A percentile compares a stretch with the other conserved stretches of the same genome.
These are phyloP conservation scores for Mortierella sp. DNA, from an alignment of 371 early-diverging fungal genomes.

Conservation along the genomic window DNA sequence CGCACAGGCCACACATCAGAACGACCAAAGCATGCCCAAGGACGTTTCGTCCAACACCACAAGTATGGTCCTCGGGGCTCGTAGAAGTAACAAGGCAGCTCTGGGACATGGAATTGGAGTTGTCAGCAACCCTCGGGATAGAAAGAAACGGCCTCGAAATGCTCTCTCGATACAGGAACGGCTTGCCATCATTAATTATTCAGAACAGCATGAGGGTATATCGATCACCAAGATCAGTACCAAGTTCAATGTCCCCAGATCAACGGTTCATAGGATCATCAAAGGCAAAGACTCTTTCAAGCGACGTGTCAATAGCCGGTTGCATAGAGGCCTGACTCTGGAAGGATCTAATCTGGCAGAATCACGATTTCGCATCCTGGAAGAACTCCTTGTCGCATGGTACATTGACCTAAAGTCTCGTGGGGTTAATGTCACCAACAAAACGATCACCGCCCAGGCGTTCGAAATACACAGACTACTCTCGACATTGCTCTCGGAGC, in stretches of 20 bases:
- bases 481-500: background rate
- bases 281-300: background rate
- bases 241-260: background rate
- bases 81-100: no score
- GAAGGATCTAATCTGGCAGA: background rate
- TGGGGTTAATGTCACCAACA: background rate
- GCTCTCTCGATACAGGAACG: background rate
- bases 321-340: background rate
- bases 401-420: background rate
- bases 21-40: no score
- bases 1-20: no score
- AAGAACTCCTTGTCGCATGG: slow-evolving; percentile 11
- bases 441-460: slow-evolving; percentile 7
- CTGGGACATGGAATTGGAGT: no score
- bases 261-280: slow-evolving; percentile 4
- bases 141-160: slow-evolving; percentile 3
- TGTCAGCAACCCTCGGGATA: no score
- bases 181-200: slow-evolving; percentile 1
- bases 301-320: no score
- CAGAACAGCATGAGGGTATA: background rate
- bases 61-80: no score
- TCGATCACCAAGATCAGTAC: background rate
- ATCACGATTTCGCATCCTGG: slow-evolving; percentile 3
- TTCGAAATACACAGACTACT: slow-evolving; percentile 9
- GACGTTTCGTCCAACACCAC: no score